Conservation (phyloP, 257 asterid species). For the Penstemon barbatus region DNA sequence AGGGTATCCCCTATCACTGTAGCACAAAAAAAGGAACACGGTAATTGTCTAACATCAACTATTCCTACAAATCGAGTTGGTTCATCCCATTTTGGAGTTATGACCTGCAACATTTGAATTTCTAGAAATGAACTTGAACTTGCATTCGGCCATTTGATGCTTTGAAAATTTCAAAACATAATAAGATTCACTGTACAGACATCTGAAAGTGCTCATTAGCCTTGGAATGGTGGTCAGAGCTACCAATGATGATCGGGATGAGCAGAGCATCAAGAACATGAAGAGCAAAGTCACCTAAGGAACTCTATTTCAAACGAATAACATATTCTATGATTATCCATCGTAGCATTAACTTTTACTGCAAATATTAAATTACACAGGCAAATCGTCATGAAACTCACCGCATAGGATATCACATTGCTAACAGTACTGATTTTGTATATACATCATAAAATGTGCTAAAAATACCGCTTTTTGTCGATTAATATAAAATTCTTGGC, state of each 20-base stretch:
- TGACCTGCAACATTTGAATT: too few relatives aligned
- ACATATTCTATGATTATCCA: background rate
- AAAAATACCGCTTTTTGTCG: constrained; percentile 82
- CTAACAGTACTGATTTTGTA: constrained; percentile 2
- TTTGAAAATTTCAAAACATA: background rate
- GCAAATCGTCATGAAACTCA: background rate
- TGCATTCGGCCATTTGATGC: too few relatives aligned
- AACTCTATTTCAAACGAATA: background rate
- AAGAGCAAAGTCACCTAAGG: background rate
- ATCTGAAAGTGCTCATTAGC: background rate
- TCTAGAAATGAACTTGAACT: too few relatives aligned
- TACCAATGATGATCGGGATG: background rate
- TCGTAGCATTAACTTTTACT: background rate
- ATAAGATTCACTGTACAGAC: background rate
- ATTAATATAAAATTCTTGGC: constrained; percentile 90
- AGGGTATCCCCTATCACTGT: too few relatives aligned
- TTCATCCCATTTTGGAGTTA: too few relatives aligned
- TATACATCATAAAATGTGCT: constrained; percentile 7
- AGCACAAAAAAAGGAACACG: too few relatives aligned
- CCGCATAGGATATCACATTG: constrained; percentile 1
- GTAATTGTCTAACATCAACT: too few relatives aligned
- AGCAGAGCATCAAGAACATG: background rate
- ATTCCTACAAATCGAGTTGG: too few relatives aligned
- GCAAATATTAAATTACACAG: background rate
- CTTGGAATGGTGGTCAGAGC: background rate